Evolutionary conservation across 2,329 filamentous ascomycete species (phyloP), one percentile per base, ranked within the genome.

Genomic region (Leptographium procerum): DNA sequence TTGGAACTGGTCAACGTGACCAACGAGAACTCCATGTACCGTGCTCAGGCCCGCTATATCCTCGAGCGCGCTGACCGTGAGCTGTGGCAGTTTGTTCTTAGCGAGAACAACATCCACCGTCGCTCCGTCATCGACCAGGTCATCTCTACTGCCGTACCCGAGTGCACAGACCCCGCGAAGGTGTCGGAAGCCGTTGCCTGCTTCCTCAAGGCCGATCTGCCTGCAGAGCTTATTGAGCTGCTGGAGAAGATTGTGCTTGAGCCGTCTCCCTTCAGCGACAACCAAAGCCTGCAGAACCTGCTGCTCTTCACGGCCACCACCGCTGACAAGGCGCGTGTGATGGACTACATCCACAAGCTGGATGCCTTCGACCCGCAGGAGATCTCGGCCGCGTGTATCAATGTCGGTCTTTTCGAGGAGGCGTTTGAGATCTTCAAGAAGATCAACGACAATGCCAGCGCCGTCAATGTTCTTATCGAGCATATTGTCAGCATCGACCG

Each of bases 1-100:
- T 76, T 99, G 34, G 95, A 99, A 75, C 82, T 99, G 59, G 92
- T 99, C 73, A 94, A 88, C 72, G 92, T 99, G 69, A 97, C 94
- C 68, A 99, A 97, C 67, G 95, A 99, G 75, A 99, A 99, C 75
- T 86, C 89, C n/a, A 99, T 99, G 94, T 99, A 96, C 81, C 88
- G 91, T 67, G 89, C 89, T n/a, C 94, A 99, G 73, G 92, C 91
- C 60, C 87, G 94, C 43, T 99, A 99, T 73, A 81, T 99, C 28
- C 78, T 99, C 56, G 91, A 96, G 67, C 87, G 94, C 64, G 87
- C 89, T 43, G 94, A 99, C 68, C 72, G 78, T 2, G 94, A 99
- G 71, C 84, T 99, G 53, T 99, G 95, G 95, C 80, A 81, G 56
- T 99, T 96, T 69, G 94, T 97, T 16, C 81, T 99, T 36, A 96